Percentiles rank a stretch among this genome's conserved stretches.
Conservation (phyloP, 164 flowering plant genomes). For the Magnolia changhungtana region DNA sequence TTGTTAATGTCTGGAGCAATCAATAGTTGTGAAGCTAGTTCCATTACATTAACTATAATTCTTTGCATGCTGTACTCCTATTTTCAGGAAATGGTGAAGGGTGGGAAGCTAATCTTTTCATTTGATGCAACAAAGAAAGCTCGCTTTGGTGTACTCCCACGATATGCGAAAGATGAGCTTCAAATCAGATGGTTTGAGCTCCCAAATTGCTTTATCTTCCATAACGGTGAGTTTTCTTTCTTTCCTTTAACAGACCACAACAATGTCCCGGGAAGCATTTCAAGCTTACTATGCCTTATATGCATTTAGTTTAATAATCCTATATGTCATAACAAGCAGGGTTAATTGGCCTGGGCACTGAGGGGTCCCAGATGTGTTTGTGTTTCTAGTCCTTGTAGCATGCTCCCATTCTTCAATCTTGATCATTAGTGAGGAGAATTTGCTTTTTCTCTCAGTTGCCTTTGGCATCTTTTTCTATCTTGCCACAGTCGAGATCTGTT, state of each 20-base stretch:
- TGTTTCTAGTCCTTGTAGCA: not conserved
- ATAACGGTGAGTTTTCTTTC: conserved; percentile 57
- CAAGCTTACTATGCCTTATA: not conserved
- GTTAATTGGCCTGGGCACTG: not conserved
- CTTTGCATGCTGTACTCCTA: not conserved
- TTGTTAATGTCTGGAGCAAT: not conserved
- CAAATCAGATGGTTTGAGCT: conserved; percentile 95
- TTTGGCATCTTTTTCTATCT: too few relatives aligned
- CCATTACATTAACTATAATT: too few relatives aligned
- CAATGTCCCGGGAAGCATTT: not conserved
- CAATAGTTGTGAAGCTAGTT: not conserved
- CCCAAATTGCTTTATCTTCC: conserved; percentile 96
- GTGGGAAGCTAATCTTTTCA: conserved; percentile 54
- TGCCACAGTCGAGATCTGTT: not conserved
- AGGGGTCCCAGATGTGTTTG: not conserved
- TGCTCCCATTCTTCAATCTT: not conserved
- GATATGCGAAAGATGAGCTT: conserved; percentile 87
- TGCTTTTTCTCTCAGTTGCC: not conserved
- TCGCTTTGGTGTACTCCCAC: conserved; percentile 92
- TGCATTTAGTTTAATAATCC: not conserved
- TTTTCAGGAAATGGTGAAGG: conserved; percentile 92
- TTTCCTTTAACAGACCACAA: not conserved
- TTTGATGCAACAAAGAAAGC: conserved; percentile 80
- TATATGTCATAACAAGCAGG: not conserved
- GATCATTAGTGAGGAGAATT: not conserved